phyloP scores from a whole-genome alignment of 108 stramenopile genomes.

The Cylindrotheca fusiformis region DNA sequence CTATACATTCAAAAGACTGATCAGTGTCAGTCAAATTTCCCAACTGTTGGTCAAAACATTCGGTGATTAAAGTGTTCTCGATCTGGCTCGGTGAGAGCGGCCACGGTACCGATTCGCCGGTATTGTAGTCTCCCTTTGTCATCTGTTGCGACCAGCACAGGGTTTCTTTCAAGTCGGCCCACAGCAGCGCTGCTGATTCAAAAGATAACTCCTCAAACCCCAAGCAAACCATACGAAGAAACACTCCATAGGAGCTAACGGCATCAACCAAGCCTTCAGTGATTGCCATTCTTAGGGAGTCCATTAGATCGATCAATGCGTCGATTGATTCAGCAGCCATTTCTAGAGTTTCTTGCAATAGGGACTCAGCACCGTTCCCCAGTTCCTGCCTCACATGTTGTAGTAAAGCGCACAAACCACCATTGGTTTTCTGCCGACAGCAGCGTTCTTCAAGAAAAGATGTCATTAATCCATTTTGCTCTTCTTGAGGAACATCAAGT shows the following conservation, averaged over 20 bases:
- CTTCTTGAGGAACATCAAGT: constrained; percentile 13
- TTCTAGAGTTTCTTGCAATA: constrained; percentile 24
- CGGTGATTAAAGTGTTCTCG: constrained; percentile 26
- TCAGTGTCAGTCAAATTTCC: neutral
- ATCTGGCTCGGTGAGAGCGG: constrained; percentile 35
- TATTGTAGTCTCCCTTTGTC: constrained; percentile 1
- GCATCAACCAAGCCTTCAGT: constrained; percentile 38
- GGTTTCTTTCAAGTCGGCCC: constrained; percentile 42
- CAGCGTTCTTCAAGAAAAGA: constrained; percentile 29
- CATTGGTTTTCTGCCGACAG: constrained; percentile 3
- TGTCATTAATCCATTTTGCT: constrained; percentile 12
- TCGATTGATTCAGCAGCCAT: constrained; percentile 48
- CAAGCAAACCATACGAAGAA: constrained; percentile 64
- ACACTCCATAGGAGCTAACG: constrained; percentile 63
- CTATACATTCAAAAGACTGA: constrained; percentile 32
- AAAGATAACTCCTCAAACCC: constrained; percentile 83
- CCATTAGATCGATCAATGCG: constrained; percentile 51
- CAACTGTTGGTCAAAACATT: constrained; percentile 18
- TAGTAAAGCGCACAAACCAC: neutral
- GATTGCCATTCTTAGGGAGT: constrained; percentile 30
- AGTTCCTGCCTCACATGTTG: neutral
- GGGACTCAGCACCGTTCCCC: constrained; percentile 5
- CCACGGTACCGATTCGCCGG: constrained; percentile 15
- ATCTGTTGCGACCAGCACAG: constrained; percentile 21
- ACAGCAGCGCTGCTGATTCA: constrained; percentile 59